Conservation (phyloP, 352 stramenopile genomes). For the Phytophthora europaea region DNA sequence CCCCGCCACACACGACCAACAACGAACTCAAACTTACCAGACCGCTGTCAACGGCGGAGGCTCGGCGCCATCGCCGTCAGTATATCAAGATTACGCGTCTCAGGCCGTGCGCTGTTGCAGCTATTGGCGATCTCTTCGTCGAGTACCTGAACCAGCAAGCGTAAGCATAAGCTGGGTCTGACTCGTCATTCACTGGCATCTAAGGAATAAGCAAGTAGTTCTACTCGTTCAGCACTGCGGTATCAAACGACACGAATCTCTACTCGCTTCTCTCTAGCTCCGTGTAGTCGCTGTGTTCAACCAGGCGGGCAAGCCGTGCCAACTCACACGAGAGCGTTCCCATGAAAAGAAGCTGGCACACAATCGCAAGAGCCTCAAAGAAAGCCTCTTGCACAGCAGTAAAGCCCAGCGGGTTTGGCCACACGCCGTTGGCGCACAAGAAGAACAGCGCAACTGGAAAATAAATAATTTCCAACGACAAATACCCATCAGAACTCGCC, state of each 20-base stretch:
- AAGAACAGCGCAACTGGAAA: constrained; percentile 78
- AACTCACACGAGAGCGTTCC: constrained; percentile 85
- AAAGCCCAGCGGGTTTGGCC: constrained; percentile 83
- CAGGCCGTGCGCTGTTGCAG: constrained; percentile 56
- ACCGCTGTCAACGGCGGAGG: constrained; percentile 63
- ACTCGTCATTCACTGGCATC: neutral
- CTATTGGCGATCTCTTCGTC: constrained; percentile 76
- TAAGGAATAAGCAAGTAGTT: neutral
- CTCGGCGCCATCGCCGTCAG: constrained; percentile 78
- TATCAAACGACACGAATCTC: neutral
- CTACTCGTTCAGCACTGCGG: constrained; percentile 7
- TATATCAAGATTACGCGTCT: constrained; percentile 86
- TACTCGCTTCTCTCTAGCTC: constrained; percentile 71
- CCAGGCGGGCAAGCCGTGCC: constrained; percentile 59
- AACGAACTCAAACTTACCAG: constrained; percentile 57
- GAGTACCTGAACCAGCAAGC: constrained; percentile 83
- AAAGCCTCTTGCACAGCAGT: constrained; percentile 86
- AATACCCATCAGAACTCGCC: neutral
- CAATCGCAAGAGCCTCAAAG: constrained; percentile 85
- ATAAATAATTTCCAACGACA: neutral
- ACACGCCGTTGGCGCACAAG: constrained; percentile 84
- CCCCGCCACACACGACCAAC: constrained; percentile 46
- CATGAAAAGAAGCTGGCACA: constrained; percentile 92
- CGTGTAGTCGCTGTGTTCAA: constrained; percentile 73
- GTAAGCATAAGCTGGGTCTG: constrained; percentile 23